These are phyloP conservation scores for Nematocida sp. DNA, from an alignment of 371 early-diverging fungal genomes.

Conservation along the genomic window DNA sequence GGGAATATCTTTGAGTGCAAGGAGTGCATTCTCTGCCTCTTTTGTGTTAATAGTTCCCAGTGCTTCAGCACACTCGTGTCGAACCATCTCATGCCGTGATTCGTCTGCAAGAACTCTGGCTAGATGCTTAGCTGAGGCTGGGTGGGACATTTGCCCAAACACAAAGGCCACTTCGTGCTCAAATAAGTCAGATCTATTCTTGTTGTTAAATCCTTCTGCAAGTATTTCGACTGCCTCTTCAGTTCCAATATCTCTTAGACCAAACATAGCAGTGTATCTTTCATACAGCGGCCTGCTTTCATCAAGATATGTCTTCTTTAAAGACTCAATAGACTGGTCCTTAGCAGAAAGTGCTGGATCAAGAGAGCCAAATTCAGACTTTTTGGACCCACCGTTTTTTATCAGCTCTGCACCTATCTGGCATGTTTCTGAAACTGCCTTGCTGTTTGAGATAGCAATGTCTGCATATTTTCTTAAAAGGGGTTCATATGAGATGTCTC, in stretches of 20 bases:
- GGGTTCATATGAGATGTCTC: constrained; percentile 35
- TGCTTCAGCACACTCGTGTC: constrained; percentile 98
- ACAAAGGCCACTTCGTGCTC: constrained; percentile 94
- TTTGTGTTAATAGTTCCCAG: constrained; percentile 93
- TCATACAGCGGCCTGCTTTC: constrained; percentile 77
- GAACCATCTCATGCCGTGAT: constrained; percentile 85
- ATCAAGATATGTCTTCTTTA: constrained; percentile 75
- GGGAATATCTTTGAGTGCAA: constrained; percentile 75
- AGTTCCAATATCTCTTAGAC: constrained; percentile 79
- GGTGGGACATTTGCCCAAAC: constrained; percentile 94
- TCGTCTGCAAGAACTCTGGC: constrained; percentile 74
- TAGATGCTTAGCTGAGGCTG: constrained; percentile 80
- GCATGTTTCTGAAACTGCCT: constrained; percentile 81
- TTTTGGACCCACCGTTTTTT: constrained; percentile 17
- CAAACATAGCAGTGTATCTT: constrained; percentile 96
- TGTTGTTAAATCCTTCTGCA: constrained; percentile 76
- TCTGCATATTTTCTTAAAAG: constrained; percentile 53
- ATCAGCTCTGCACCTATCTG: constrained; percentile 65
- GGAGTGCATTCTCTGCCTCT: constrained; percentile 77
- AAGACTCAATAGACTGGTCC: constrained; percentile 77
- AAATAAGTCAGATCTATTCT: constrained; percentile 75
- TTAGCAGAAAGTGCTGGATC: constrained; percentile 69
- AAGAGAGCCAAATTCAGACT: constrained; percentile 61
- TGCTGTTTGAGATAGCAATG: constrained; percentile 58
- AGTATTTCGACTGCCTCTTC: constrained; percentile 80